These are phyloP conservation scores for Metarhizium album DNA, from an alignment of 2,329 filamentous ascomycete species.

Conservation along the genomic window DNA sequence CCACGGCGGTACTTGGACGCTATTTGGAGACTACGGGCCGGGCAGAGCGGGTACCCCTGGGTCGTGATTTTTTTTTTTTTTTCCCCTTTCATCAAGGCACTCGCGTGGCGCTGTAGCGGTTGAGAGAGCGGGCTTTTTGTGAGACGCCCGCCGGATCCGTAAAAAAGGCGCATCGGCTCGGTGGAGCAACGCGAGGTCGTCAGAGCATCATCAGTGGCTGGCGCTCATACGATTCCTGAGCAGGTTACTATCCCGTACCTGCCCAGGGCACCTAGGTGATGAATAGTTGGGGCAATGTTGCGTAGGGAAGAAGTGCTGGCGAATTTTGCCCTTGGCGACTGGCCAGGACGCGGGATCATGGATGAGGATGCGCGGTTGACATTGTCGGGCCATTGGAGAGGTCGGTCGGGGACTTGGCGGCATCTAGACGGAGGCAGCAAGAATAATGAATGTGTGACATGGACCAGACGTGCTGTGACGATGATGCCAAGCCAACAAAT, in stretches of 20 bases:
- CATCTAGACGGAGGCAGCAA: not conserved
- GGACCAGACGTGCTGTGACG: not conserved
- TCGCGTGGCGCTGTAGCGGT: not conserved
- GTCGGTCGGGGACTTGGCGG: no score
- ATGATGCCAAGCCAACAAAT: no score
- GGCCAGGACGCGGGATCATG: not conserved
- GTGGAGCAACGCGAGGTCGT: not conserved
- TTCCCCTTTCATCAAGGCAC: not conserved
- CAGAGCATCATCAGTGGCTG: not conserved
- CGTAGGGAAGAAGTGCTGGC: not conserved
- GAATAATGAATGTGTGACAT: not conserved
- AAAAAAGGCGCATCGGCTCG: slow-evolving; percentile 17
- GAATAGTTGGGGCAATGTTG: no score
- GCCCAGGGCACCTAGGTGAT: no score
- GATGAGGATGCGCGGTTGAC: no score
- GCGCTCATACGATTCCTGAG: not conserved
- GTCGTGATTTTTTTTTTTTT: slow-evolving; percentile 1
- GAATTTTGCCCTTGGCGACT: not conserved
- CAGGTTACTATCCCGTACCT: no score
- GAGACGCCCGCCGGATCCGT: slow-evolving; percentile 13
- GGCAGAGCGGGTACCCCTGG: not conserved
- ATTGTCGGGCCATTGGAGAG: no score
- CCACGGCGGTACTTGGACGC: slow-evolving; percentile 1
- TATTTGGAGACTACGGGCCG: slow-evolving; percentile 3
- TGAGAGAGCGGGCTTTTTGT: not conserved